Evolutionary conservation across 257 asterid species (phyloP).

Genomic region (Solanum appendiculatum): DNA sequence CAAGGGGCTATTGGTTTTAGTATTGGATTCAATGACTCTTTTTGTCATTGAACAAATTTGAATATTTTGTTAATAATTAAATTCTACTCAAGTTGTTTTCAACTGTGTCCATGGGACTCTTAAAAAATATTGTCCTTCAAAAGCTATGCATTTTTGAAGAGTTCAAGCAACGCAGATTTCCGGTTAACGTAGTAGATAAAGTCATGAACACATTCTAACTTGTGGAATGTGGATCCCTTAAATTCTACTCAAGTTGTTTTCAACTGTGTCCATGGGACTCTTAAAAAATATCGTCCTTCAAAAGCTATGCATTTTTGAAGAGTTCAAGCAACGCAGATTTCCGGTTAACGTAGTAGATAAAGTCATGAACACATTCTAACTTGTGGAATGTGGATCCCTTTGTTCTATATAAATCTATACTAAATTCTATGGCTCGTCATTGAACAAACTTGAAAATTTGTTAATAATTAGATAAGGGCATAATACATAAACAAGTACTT

Average conservation of each 20-base stretch:
- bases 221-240: too few species aligned
- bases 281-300: not conserved
- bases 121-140: not conserved
- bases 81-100: not conserved
- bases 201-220: slow-evolving; percentile 40
- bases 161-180: too few species aligned
- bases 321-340: too few species aligned
- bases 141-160: not conserved
- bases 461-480: not conserved
- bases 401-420: not conserved
- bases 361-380: slow-evolving; percentile 42
- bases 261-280: not conserved
- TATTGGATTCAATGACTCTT: not conserved
- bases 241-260: not conserved
- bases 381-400: slow-evolving; percentile 20
- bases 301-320: not conserved
- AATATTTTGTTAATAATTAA: not conserved
- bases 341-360: slow-evolving; percentile 25
- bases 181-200: slow-evolving; percentile 27
- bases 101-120: not conserved
- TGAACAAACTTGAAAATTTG: not conserved
- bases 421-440: not conserved
- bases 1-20: not conserved
- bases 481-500: too few species aligned
- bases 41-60: not conserved